A percentile compares a stretch with the other conserved stretches of the same genome.
phyloP scores from a whole-genome alignment of 371 early-diverging fungal genomes.

The Actinomortierella wolfii region DNA sequence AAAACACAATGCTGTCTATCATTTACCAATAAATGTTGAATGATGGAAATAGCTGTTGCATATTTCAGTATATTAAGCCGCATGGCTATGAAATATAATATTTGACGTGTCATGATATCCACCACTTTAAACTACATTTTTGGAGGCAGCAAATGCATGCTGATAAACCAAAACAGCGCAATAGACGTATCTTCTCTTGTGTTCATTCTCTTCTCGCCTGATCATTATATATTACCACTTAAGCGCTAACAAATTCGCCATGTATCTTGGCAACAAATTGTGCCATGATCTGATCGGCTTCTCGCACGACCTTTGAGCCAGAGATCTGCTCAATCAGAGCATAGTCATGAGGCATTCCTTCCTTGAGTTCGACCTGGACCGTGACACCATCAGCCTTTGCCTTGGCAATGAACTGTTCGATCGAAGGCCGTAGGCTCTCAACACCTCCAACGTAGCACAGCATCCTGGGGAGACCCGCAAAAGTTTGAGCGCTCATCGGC shows the following conservation, averaged over 20 bases:
- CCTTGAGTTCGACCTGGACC: conserved; percentile 16
- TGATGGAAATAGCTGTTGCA: too few species aligned
- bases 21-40: too few species aligned
- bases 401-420: conserved; percentile 30
- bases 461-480: conserved; percentile 28
- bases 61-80: too few species aligned
- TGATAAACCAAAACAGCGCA: too few species aligned
- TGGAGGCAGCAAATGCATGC: too few species aligned
- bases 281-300: conserved; percentile 19
- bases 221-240: too few species aligned
- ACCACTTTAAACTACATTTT: too few species aligned
- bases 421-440: conserved; percentile 32
- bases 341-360: conserved; percentile 29
- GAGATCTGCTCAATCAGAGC: conserved; percentile 22
- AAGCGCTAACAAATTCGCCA: not conserved
- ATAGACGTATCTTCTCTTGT: too few species aligned
- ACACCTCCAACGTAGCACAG: conserved; percentile 32
- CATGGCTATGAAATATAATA: too few species aligned
- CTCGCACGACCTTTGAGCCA: conserved; percentile 13
- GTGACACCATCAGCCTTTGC: conserved; percentile 29
- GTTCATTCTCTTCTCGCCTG: too few species aligned
- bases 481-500: conserved; percentile 13
- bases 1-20: too few species aligned
- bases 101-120: too few species aligned
- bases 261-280: conserved; percentile 15